Evolutionary conservation across 441 rosid genomes (phyloP).

Genomic region (Macaranga tanarius): DNA sequence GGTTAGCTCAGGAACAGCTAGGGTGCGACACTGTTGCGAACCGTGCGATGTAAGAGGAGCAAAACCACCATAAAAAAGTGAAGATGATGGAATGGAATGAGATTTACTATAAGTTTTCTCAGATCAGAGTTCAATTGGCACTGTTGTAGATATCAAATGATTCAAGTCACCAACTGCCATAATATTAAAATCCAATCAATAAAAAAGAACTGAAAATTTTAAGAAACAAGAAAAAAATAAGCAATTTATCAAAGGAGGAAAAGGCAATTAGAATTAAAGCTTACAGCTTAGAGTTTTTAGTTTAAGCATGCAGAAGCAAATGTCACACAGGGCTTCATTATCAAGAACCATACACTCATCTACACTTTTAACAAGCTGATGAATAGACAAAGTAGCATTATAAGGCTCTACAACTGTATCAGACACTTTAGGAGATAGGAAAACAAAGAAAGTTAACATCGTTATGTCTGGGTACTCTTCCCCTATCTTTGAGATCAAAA

Average conservation of each 20-base stretch:
- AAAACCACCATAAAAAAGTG: too few relatives aligned
- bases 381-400: conserved; percentile 73
- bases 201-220: neutral
- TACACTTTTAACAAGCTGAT: conserved; percentile 75
- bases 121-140: too few relatives aligned
- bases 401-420: conserved; percentile 86
- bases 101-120: too few relatives aligned
- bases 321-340: conserved; percentile 70
- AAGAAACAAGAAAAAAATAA: neutral
- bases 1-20: too few relatives aligned
- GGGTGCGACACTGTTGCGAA: too few relatives aligned
- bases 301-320: conserved; percentile 79
- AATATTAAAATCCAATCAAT: neutral
- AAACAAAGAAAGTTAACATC: conserved; percentile 80
- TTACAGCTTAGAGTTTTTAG: conserved; percentile 80
- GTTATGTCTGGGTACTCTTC: conserved; percentile 79
- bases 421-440: conserved; percentile 77
- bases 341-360: conserved; percentile 89
- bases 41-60: too few relatives aligned
- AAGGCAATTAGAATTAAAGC: neutral
- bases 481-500: conserved; percentile 73
- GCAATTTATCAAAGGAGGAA: neutral
- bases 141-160: conserved; percentile 81
- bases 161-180: conserved; percentile 72
- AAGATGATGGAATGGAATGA: too few relatives aligned